Evolutionary conservation across 2,329 filamentous ascomycete genomes (phyloP), one percentile per base, ranked within the genome.

Genomic region (Ophiocordyceps robertsii): DNA sequence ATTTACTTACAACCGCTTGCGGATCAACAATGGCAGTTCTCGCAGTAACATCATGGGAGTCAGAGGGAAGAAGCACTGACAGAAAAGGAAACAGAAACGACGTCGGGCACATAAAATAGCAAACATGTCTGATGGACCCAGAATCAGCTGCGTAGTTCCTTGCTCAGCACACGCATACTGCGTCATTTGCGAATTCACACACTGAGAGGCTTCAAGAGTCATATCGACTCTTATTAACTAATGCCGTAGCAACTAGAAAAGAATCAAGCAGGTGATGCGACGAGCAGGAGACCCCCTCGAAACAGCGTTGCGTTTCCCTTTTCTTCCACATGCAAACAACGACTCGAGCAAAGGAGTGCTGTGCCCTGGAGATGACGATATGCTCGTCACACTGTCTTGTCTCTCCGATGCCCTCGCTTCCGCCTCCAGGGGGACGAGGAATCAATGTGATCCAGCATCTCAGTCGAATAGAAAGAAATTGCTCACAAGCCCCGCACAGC

Each of bases 161-260:
- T 19, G 19, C 19, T 19, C 19, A 19, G 19, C 19, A 19, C 33
- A n/a, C n/a, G n/a, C n/a, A n/a, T n/a, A n/a, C n/a, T n/a, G n/a
- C n/a, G n/a, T n/a, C n/a, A n/a, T n/a, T n/a, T n/a, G 52, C 59
- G 11, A 33, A 11, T 33, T 14, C 13, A 33, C 6, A 2, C 4
- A 16, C 7, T 14, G 11, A 13, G 13, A 33, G 12, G 12, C 12
- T 33, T 13, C 31, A 33, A 36, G 3, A 16, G n/a, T 36, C 9
- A 10, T 2, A 4, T 36, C 17, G 5, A 17, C 9, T 64, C 53
- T 52, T 43, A 65, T 66, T 64, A 66, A 63, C 60, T 66, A 65
- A 56, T 65, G 65, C 55, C 61, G 56, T 58, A 58, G 57, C 52
- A 50, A 61, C 58, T 58, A 62, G 54, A 49, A 52, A 58, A 36